phyloP scores from a whole-genome alignment of 495 filamentous ascomycete genomes.

The Bryoglossum gracile region DNA sequence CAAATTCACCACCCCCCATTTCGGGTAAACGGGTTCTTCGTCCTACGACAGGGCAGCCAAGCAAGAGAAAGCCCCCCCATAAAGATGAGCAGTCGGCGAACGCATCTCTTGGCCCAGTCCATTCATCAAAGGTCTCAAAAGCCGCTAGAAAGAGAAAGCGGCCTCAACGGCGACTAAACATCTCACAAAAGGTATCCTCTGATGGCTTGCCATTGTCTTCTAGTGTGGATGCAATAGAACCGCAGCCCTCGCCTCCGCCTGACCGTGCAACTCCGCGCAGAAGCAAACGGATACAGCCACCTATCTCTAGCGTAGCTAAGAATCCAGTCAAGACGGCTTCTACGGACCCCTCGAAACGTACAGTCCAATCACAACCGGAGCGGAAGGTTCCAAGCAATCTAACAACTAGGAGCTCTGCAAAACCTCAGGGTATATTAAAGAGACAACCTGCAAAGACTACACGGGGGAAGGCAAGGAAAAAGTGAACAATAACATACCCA shows the following conservation, averaged over 20 bases:
- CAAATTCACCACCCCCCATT: slow-evolving; percentile 10
- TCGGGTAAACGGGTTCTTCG: slow-evolving; percentile 15
- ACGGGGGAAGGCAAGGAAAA: slow-evolving; percentile 5
- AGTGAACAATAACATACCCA: background rate
- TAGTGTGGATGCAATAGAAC: background rate
- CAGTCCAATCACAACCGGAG: slow-evolving; percentile 9
- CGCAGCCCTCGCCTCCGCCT: background rate
- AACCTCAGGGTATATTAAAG: slow-evolving; percentile 12
- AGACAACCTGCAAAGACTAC: slow-evolving; percentile 8
- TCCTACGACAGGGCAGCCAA: slow-evolving; percentile 15
- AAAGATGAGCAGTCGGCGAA: slow-evolving; percentile 5
- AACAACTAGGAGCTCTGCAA: slow-evolving; percentile 12
- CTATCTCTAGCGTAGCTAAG: slow-evolving; percentile 7
- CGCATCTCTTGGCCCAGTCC: slow-evolving; percentile 15
- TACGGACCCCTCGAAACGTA: slow-evolving; percentile 3
- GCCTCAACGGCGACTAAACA: slow-evolving; percentile 11
- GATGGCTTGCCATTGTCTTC: slow-evolving; percentile 12
- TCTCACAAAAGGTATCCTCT: slow-evolving; percentile 11
- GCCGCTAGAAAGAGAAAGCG: slow-evolving; percentile 11
- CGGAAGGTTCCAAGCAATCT: slow-evolving; percentile 10
- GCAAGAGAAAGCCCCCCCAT: slow-evolving; percentile 9
- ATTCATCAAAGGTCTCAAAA: slow-evolving; percentile 15
- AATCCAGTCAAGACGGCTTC: slow-evolving; percentile 4
- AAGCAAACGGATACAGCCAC: slow-evolving; percentile 15
- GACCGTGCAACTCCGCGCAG: slow-evolving; percentile 12